A percentile compares a stretch with the other conserved stretches of the same genome.
Evolutionary conservation across 441 rosid species (phyloP).

Genomic region (Erysimum pusillum): DNA sequence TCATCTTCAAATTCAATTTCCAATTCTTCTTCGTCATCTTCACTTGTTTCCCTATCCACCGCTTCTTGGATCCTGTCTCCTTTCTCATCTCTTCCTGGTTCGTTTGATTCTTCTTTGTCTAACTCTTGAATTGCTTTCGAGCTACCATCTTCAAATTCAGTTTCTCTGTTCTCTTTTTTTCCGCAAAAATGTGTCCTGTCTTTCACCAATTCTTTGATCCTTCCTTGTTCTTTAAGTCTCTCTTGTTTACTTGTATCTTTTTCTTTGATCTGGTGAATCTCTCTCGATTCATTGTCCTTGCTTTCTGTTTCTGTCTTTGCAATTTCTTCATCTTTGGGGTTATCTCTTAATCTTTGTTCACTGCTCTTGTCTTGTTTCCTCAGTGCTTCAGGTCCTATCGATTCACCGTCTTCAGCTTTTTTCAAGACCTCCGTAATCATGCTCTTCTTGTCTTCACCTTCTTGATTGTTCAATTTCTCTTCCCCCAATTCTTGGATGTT

Average conservation of each 20-base stretch:
- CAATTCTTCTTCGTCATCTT: constrained; percentile 41
- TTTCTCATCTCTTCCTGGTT: constrained; percentile 22
- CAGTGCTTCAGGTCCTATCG: not conserved
- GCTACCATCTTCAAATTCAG: constrained; percentile 15
- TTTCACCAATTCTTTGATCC: constrained; percentile 6
- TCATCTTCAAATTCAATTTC: constrained; percentile 44
- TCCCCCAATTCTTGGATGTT: not conserved
- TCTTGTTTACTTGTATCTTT: constrained; percentile 33
- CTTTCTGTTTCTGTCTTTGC: constrained; percentile 26
- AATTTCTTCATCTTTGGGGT: constrained; percentile 19
- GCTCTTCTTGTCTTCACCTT: constrained; percentile 8
- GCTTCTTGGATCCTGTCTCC: constrained; percentile 25
- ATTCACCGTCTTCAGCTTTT: constrained; percentile 19
- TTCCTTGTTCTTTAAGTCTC: constrained; percentile 25
- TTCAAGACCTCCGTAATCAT: not conserved
- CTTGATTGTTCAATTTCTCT: constrained; percentile 19
- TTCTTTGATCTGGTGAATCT: constrained; percentile 27
- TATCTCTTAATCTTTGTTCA: constrained; percentile 6
- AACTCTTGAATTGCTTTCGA: constrained; percentile 33
- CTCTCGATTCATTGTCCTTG: constrained; percentile 25
- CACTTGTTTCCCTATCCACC: constrained; percentile 32
- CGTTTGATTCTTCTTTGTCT: constrained; percentile 8
- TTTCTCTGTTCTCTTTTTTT: constrained; percentile 25
- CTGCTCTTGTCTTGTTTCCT: constrained; percentile 4
- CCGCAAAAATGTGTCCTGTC: constrained; percentile 9